phyloP scores from a whole-genome alignment of 176 grass and related monocot species.

The Secale cereale region DNA sequence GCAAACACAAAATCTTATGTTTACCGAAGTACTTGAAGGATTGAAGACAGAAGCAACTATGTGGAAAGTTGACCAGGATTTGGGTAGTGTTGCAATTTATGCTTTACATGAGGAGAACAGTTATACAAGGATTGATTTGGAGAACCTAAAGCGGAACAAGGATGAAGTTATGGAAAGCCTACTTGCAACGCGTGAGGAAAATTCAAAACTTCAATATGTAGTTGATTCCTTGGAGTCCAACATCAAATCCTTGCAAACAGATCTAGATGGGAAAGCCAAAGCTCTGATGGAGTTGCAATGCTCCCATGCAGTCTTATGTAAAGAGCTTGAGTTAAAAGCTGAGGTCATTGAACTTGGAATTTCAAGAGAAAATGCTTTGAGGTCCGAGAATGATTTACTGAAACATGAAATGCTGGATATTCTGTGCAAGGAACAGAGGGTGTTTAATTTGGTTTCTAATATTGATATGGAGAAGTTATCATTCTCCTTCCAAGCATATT shows the following conservation, averaged over 20 bases:
- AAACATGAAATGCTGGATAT: slow-evolving; percentile 48
- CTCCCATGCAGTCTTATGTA: slow-evolving; percentile 37
- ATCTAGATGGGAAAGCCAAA: slow-evolving; percentile 45
- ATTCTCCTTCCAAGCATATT: slow-evolving; percentile 32
- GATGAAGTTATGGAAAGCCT: slow-evolving; percentile 31
- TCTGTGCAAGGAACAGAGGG: slow-evolving; percentile 31
- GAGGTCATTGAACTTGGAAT: slow-evolving; percentile 24
- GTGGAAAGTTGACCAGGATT: slow-evolving; percentile 55
- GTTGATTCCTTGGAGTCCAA: slow-evolving; percentile 47
- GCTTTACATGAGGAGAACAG: slow-evolving; percentile 51
- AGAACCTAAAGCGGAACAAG: slow-evolving; percentile 30
- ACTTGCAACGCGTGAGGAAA: slow-evolving; percentile 36
- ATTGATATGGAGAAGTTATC: slow-evolving; percentile 38
- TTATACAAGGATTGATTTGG: slow-evolving; percentile 22
- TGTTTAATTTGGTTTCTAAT: slow-evolving; percentile 29
- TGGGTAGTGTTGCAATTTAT: slow-evolving; percentile 30
- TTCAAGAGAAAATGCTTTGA: slow-evolving; percentile 48
- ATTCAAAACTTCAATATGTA: slow-evolving; percentile 30
- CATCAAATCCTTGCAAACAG: slow-evolving; percentile 38
- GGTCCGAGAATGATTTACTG: slow-evolving; percentile 44
- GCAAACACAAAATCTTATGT: slow-evolving; percentile 39
- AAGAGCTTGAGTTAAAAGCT: slow-evolving; percentile 46
- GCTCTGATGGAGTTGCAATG: slow-evolving; percentile 35
- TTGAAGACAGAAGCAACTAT: slow-evolving; percentile 49
- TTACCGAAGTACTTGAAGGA: slow-evolving; percentile 48